phyloP scores from a whole-genome alignment of 2,329 filamentous ascomycete genomes.

The Colletotrichum destructivum region DNA sequence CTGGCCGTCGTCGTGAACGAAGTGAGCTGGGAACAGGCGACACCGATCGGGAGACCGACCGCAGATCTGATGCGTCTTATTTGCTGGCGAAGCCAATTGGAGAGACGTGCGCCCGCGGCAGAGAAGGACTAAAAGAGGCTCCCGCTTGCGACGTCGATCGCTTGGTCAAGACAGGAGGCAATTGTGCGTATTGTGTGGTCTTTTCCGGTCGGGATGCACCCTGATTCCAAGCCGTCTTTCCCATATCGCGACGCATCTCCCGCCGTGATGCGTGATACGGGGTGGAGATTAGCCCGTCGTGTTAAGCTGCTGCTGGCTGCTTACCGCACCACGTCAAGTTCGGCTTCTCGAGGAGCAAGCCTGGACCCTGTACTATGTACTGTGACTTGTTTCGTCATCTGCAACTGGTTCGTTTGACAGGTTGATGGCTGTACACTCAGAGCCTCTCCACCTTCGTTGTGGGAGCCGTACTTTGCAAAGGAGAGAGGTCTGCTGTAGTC shows the following conservation, averaged over 20 bases:
- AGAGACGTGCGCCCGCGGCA: conserved; percentile 38
- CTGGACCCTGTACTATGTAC: conserved; percentile 28
- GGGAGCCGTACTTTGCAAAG: conserved; percentile 18
- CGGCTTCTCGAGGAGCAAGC: conserved; percentile 27
- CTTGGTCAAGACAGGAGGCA: conserved; percentile 5
- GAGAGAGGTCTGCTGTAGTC: conserved; percentile 37
- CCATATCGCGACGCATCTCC: conserved; percentile 28
- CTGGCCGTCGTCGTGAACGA: conserved; percentile 18
- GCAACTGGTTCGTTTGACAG: conserved; percentile 38
- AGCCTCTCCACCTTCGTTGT: conserved; percentile 23
- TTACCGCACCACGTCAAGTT: conserved; percentile 28
- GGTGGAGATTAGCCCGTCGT: conserved; percentile 33
- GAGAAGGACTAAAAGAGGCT: conserved; percentile 36
- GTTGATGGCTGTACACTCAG: conserved; percentile 33
- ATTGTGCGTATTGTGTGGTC: background rate
- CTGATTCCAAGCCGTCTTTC: conserved; percentile 15
- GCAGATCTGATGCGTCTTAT: conserved; percentile 37
- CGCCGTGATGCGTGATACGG: conserved; percentile 38
- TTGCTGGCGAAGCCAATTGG: conserved; percentile 28
- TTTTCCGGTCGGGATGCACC: conserved; percentile 35
- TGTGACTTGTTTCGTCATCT: conserved; percentile 39
- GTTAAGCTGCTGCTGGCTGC: conserved; percentile 38
- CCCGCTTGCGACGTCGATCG: conserved; percentile 35
- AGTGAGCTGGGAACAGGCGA: conserved; percentile 28
- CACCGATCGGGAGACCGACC: conserved; percentile 6